Percentiles rank a stretch among this genome's conserved stretches.
phyloP scores from a whole-genome alignment of 257 asterid species.

The Lithospermum erythrorhizon region DNA sequence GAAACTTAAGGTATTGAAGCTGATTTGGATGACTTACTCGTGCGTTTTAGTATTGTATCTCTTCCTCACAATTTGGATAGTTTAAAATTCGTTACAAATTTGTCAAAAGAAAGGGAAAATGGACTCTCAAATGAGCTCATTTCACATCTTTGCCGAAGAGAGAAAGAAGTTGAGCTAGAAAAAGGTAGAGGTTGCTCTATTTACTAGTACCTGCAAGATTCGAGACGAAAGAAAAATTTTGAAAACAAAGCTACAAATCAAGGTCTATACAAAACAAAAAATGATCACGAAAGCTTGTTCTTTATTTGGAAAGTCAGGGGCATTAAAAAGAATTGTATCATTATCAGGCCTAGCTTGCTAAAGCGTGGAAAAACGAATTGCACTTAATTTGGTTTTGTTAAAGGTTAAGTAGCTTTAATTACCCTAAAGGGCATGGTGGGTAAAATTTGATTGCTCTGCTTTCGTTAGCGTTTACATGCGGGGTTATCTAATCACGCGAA shows the following conservation, averaged over 20 bases:
- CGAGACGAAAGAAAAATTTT: not conserved
- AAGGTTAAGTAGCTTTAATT: not conserved
- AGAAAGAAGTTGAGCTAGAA: not conserved
- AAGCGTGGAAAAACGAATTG: not conserved
- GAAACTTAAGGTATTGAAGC: not conserved
- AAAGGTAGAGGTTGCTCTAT: not conserved
- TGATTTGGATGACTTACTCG: not conserved
- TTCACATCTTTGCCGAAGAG: not conserved
- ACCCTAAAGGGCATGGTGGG: not conserved
- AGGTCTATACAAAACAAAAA: too few relatives aligned
- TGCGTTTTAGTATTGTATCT: constrained; percentile 1
- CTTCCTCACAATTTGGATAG: not conserved
- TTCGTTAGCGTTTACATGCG: not conserved
- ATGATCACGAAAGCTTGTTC: too few relatives aligned
- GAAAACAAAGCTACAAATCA: not conserved
- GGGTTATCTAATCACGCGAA: not conserved
- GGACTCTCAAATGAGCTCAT: not conserved
- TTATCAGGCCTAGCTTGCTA: too few relatives aligned
- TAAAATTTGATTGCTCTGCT: not conserved
- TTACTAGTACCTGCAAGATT: constrained; percentile 1
- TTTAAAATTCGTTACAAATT: not conserved
- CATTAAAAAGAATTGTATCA: too few relatives aligned
- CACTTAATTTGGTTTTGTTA: not conserved
- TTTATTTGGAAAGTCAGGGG: too few relatives aligned
- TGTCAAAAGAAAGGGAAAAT: not conserved